A percentile compares a stretch with the other conserved stretches of the same genome.
phyloP scores from a whole-genome alignment of 139 green algal species.

The Edaphochlamys debaryana region DNA sequence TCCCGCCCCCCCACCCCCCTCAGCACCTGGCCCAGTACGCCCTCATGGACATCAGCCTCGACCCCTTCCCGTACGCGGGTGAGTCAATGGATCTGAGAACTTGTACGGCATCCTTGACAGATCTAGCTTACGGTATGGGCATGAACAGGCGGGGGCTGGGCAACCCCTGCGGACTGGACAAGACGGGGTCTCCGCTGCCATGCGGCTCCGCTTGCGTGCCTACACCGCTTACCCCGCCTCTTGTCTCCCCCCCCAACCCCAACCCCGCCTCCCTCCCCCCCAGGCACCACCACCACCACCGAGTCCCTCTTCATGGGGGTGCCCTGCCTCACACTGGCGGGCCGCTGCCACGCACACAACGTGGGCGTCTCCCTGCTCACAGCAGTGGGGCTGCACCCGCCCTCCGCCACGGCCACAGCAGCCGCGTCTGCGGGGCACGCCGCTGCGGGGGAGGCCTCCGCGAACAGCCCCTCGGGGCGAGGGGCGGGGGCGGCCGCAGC shows the following conservation, averaged over 20 bases:
- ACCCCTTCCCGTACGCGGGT: constrained; percentile 96
- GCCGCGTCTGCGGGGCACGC: background rate
- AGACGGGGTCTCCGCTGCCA: too few species aligned
- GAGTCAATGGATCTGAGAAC: too few species aligned
- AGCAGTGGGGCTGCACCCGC: constrained; percentile 71
- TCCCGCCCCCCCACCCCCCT: too few species aligned
- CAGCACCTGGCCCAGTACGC: constrained; percentile 90
- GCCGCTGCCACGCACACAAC: constrained; percentile 95
- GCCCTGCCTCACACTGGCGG: constrained; percentile 86
- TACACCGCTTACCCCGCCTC: too few species aligned
- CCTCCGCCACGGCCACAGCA: background rate
- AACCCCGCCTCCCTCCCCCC: background rate
- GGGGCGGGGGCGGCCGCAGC: too few species aligned
- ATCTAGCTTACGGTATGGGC: too few species aligned
- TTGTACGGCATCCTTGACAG: too few species aligned
- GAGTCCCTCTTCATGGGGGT: constrained; percentile 97
- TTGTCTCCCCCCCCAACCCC: too few species aligned
- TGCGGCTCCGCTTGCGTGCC: too few species aligned
- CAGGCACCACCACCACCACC: constrained; percentile 96
- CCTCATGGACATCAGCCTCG: constrained; percentile 90
- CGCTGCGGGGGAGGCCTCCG: background rate
- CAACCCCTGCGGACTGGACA: too few species aligned
- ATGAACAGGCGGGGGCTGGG: too few species aligned
- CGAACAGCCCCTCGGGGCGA: too few species aligned
- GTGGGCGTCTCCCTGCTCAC: constrained; percentile 91